Base-by-base conservation (phyloP, 768 basidiomycete genomes). In the Plicaturopsis crispa region DNA sequence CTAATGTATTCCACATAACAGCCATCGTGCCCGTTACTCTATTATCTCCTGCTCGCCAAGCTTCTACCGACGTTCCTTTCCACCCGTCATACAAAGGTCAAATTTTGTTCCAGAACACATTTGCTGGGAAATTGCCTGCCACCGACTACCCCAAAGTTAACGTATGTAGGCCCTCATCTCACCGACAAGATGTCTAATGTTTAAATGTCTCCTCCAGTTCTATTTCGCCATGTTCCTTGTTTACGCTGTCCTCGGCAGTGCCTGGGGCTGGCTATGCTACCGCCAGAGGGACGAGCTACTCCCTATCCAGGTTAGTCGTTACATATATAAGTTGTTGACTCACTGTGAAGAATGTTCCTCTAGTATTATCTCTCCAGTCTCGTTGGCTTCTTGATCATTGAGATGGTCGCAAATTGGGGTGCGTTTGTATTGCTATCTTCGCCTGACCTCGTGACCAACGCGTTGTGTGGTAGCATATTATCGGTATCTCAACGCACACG, bases 71-170 rank as follows among this genome's bases (percentile, higher is more conserved):
- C 52, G 60, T 75, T 46, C 65, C 76, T 20, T 71, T 63, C 35
- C 92, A 96, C 52, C 82, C 91, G 18, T 67, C 71, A 14, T 97
- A 91, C 59, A 63, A 68, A 7, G 93, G 91, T 11, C 62, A 66
- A 23, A 84, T 97, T 24, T 64, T 85, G 33, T 98, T 99, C 69
- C 73, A 71, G 49, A 97, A 96, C 58, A 77, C 71, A 2, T 97
- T 97, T 53, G 67, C 83, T 19, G 96, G 96, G 14, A 77, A 85
- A 55, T 69, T 99, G 16, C 76, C 94, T 10, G 92, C 93, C 5
- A 75, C 86, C 4, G 96, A 99, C 56, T 96, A 97, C 59, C 96
- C 96, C 8, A 98, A 98, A 78, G 87, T 98, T 56, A 83, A 78
- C 41, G 92, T 96, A 57, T 50, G 87, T 58, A 19, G 14, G 4